A percentile compares a stretch with the other conserved stretches of the same genome.
Conservation (phyloP, 305 asterid species). For the Lippia alba region DNA sequence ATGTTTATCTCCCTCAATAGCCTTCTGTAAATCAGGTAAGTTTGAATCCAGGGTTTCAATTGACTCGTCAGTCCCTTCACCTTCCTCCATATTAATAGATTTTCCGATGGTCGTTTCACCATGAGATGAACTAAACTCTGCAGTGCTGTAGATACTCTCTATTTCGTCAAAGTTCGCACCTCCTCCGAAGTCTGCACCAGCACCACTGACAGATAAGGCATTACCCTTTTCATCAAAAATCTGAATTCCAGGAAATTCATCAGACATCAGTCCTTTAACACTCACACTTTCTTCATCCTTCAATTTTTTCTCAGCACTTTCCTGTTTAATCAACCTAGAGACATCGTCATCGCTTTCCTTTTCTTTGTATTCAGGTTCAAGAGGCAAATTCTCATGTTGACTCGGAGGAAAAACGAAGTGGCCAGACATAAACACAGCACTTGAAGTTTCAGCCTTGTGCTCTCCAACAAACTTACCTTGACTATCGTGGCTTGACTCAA, state of each 20-base stretch:
- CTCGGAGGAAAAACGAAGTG: constrained; percentile 85
- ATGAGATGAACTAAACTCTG: constrained; percentile 46
- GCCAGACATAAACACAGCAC: constrained; percentile 70
- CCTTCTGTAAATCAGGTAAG: constrained; percentile 40
- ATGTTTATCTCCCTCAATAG: constrained; percentile 43
- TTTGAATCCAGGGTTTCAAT: constrained; percentile 40
- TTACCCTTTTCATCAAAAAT: constrained; percentile 59
- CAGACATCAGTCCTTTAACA: constrained; percentile 44
- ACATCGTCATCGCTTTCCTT: constrained; percentile 42
- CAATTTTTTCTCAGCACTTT: constrained; percentile 37
- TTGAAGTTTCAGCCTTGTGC: constrained; percentile 59
- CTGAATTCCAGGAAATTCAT: constrained; percentile 55
- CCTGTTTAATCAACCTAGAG: constrained; percentile 43
- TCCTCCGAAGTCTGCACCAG: constrained; percentile 42
- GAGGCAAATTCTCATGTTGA: constrained; percentile 84
- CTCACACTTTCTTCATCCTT: constrained; percentile 48
- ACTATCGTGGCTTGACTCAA: constrained; percentile 43
- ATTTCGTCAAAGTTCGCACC: constrained; percentile 50
- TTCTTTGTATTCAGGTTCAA: constrained; percentile 58
- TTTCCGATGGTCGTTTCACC: constrained; percentile 45
- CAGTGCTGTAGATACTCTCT: constrained; percentile 44
- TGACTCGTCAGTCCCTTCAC: constrained; percentile 40
- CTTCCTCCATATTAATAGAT: constrained; percentile 43
- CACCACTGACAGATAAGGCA: constrained; percentile 39
- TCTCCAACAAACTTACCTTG: constrained; percentile 41